Evolutionary conservation across 352 stramenopile species (phyloP).

Genomic region (Phytophthora crassamura): DNA sequence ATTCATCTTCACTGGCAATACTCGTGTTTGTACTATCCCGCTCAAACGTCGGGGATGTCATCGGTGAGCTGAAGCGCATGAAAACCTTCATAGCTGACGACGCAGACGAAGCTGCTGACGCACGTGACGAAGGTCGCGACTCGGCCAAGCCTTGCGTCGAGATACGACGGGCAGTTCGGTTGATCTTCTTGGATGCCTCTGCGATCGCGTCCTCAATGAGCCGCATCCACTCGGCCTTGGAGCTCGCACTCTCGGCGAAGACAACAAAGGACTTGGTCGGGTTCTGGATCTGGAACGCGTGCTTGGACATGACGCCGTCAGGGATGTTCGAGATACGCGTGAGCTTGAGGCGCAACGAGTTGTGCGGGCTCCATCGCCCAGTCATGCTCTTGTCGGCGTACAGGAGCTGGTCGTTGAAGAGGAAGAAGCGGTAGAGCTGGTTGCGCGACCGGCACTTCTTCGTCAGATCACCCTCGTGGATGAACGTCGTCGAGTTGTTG

Average conservation of each 20-base stretch:
- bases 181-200: conserved; percentile 82
- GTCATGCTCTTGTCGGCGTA: conserved; percentile 85
- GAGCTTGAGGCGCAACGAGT: conserved; percentile 83
- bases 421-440: conserved; percentile 87
- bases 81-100: conserved; percentile 56
- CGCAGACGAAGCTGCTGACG: conserved; percentile 16
- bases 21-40: conserved; percentile 12
- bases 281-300: conserved; percentile 89
- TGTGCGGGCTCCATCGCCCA: conserved; percentile 86
- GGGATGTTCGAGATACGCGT: conserved; percentile 82
- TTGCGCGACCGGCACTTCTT: conserved; percentile 94
- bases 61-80: conserved; percentile 57
- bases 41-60: conserved; percentile 43
- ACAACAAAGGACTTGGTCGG: conserved; percentile 88
- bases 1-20: conserved; percentile 22
- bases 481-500: conserved; percentile 95
- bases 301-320: conserved; percentile 71
- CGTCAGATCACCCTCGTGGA: conserved; percentile 94
- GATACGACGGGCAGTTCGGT: conserved; percentile 67
- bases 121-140: neutral
- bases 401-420: conserved; percentile 89
- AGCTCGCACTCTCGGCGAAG: conserved; percentile 64
- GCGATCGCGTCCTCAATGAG: conserved; percentile 77
- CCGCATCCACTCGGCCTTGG: conserved; percentile 86
- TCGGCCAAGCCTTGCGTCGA: conserved; percentile 48